Conservation (phyloP, 805 yeast species). For the Wickerhamiella allomyrinae region DNA sequence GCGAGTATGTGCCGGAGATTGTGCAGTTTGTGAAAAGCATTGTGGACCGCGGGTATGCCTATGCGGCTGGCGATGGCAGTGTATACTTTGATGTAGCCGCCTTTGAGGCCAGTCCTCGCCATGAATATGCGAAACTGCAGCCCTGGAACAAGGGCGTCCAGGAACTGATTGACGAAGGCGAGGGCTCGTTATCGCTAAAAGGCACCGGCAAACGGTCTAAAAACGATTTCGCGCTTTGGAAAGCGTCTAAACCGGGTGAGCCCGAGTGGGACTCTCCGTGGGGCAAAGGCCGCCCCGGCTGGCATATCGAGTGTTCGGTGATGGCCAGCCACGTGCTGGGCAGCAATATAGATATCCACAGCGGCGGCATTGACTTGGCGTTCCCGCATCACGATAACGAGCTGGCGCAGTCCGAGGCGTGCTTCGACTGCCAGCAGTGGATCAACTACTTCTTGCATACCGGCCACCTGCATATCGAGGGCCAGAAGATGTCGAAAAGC, state of each 20-base stretch:
- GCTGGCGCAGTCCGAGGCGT: slow-evolving; percentile 92
- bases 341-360: slow-evolving; percentile 74
- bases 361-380: slow-evolving; percentile 94
- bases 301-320: slow-evolving; percentile 99
- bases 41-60: slow-evolving; percentile 70
- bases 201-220: slow-evolving; percentile 51
- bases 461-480: slow-evolving; percentile 96
- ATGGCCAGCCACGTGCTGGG: slow-evolving; percentile 92
- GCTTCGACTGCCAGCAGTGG: slow-evolving; percentile 84
- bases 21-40: slow-evolving; percentile 63
- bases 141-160: slow-evolving; percentile 94
- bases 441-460: slow-evolving; percentile 92
- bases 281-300: slow-evolving; percentile 97
- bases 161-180: slow-evolving; percentile 83
- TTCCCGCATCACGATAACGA: slow-evolving; percentile 99
- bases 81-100: slow-evolving; percentile 88
- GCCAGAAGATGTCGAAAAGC: slow-evolving; percentile 95
- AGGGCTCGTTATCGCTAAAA: slow-evolving; percentile 57
- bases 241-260: slow-evolving; percentile 91
- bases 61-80: slow-evolving; percentile 71
- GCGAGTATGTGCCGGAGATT: slow-evolving; percentile 91
- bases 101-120: slow-evolving; percentile 59
- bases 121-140: slow-evolving; percentile 87
- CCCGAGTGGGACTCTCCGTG: slow-evolving; percentile 92
- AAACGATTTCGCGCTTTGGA: slow-evolving; percentile 94